phyloP scores from a whole-genome alignment of 176 grass and related monocot species.

The Aegilops tauschii region DNA sequence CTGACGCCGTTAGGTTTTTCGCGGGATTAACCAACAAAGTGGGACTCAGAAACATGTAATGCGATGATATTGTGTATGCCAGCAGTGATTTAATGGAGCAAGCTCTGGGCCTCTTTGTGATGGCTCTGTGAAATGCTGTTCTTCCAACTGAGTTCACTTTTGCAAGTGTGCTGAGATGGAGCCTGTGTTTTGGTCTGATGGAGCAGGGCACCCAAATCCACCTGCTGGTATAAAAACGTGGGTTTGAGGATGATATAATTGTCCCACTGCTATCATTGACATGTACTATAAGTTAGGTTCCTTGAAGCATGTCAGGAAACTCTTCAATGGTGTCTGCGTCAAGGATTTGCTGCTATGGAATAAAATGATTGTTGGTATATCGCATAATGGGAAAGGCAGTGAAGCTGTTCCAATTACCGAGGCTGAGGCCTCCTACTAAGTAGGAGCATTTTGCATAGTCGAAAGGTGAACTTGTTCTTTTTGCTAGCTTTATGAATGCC shows the following conservation, averaged over 20 bases:
- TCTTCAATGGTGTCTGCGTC: conserved; percentile 39
- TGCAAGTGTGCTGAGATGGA: conserved; percentile 33
- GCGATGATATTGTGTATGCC: no score
- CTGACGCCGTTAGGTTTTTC: no score
- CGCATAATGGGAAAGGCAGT: conserved; percentile 62
- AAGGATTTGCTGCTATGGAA: conserved; percentile 79
- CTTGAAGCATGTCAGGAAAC: conserved; percentile 33
- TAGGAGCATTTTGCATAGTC: conserved; percentile 83
- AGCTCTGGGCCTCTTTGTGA: no score
- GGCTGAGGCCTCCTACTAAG: conserved; percentile 78
- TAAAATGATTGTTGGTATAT: conserved; percentile 66
- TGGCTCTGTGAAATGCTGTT: no score
- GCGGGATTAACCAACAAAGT: no score
- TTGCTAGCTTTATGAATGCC: neutral
- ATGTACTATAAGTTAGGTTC: conserved; percentile 86
- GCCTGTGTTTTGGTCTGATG: conserved; percentile 59
- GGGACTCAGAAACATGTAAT: no score
- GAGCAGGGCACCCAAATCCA: conserved; percentile 74
- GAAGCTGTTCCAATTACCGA: conserved; percentile 79
- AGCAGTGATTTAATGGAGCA: no score
- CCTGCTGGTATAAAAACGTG: conserved; percentile 59
- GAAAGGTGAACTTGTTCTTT: conserved; percentile 48
- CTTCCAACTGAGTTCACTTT: no score
- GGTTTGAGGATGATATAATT: conserved; percentile 61
- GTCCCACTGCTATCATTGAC: conserved; percentile 56